Conservation (phyloP, 2,329 filamentous ascomycete species). For the Fusarium temperatum region DNA sequence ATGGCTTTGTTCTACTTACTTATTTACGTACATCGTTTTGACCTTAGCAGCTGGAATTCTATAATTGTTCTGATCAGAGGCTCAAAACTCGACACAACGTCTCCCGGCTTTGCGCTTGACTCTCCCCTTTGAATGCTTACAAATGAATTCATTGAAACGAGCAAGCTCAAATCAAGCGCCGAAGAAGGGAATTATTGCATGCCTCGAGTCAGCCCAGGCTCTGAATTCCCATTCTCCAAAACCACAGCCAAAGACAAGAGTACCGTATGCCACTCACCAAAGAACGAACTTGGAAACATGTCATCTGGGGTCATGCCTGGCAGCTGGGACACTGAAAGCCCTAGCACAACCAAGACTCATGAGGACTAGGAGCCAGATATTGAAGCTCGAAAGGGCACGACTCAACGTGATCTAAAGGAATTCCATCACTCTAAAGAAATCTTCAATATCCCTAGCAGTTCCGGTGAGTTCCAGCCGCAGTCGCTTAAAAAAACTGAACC, state of each 20-base stretch:
- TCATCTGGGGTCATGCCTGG: constrained; percentile 9
- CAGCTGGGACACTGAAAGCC: constrained; percentile 5
- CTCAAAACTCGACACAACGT: background rate
- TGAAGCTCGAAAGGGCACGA: background rate
- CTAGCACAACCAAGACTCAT: constrained; percentile 3
- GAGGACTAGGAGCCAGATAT: background rate
- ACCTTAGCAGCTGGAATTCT: background rate
- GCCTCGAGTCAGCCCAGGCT: background rate
- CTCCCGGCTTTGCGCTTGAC: constrained; percentile 1
- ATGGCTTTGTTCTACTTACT: background rate
- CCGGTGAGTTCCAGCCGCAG: constrained; percentile 13
- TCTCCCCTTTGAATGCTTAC: constrained; percentile 23
- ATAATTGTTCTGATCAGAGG: background rate
- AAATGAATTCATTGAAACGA: constrained; percentile 20
- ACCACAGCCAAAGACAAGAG: constrained; percentile 6
- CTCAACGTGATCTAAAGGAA: constrained; percentile 13
- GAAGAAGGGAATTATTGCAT: background rate
- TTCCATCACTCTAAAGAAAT: constrained; percentile 4
- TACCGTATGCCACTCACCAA: constrained; percentile 21
- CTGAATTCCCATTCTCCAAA: background rate
- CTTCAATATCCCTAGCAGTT: constrained; percentile 2
- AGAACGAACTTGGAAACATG: constrained; percentile 25
- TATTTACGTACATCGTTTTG: background rate
- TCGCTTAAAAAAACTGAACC: constrained; percentile 1
- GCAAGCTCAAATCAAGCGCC: background rate